Base-by-base conservation (phyloP, 2,329 filamentous ascomycete species). In the Alternaria tenuissima region DNA sequence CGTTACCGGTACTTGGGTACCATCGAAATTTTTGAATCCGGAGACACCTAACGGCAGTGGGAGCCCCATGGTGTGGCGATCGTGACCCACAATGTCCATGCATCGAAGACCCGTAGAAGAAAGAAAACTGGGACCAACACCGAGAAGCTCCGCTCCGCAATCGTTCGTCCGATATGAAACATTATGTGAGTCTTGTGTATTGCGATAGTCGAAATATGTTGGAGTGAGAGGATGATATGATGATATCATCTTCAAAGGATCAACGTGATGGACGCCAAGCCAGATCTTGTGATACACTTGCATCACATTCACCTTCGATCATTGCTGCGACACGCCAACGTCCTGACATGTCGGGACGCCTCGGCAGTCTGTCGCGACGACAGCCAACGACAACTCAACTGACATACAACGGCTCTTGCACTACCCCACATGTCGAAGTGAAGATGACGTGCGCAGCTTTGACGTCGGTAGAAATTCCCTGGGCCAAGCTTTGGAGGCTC, bases 101-200 rank as follows among this genome's bases (percentile, higher is more conserved):
- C 43, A 59, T 44, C 56, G 56, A 59, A 59, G 42, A 32, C 34
- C 28, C 51, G 36, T 59, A 49, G 56, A 59, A 55, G 46, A 16
- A 14, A 55, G 55, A 55, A 48, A 48, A 20, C 20, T 32, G 52
- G 22, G 46, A 39, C 47, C 20, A 36, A 7, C 18, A 38, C 49
- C 26, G 26, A 41, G 28, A n/a, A 30, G 18, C 20, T 20, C 42
- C 18, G 38, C 32, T 41, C 53, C 41, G 53, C 14, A 18, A 9
- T 9, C 16, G 26, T 52, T 57, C 20, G 26, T 51, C 28, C 44
- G 55, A 28, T n/a, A 16, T 11, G 16, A 12, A 30, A 30, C 0
- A 9, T 30, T 30, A 9, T 12, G 28, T 30, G 12, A 14, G 6
- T 28, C 11, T 39, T 5, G 18, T 32, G 3, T 14, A 14, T 34